These are phyloP conservation scores for Chalciporus chontae DNA, from an alignment of 768 basidiomycete genomes.

Conservation along the genomic window DNA sequence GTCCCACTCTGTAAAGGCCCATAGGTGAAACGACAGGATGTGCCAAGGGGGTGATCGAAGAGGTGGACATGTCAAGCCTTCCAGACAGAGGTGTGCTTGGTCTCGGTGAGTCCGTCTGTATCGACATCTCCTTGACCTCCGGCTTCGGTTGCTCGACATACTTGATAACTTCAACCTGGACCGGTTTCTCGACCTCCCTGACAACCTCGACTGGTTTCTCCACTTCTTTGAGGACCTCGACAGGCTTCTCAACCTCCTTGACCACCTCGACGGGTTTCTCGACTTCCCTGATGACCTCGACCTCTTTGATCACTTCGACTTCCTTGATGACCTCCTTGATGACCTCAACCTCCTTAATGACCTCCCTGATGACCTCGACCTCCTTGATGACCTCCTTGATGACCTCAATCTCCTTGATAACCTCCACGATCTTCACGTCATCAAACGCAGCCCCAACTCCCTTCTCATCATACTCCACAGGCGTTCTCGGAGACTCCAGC, in stretches of 20 bases:
- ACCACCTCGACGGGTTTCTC: conserved; percentile 25
- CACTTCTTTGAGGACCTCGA: conserved; percentile 24
- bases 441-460: conserved; percentile 33
- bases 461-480: conserved; percentile 52
- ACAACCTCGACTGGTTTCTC: conserved; percentile 35
- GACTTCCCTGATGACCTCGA: conserved; percentile 19
- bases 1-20: conserved; percentile 55
- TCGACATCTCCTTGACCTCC: conserved; percentile 68
- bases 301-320: conserved; percentile 35
- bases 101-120: conserved; percentile 66
- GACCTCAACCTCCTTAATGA: conserved; percentile 34
- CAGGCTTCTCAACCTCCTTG: conserved; percentile 19
- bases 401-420: conserved; percentile 31
- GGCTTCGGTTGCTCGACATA: conserved; percentile 47
- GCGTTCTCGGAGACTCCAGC: conserved; percentile 6
- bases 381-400: conserved; percentile 29
- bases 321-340: conserved; percentile 29
- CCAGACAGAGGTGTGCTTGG: conserved; percentile 28
- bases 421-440: conserved; percentile 29
- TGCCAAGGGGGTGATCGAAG: conserved; percentile 33
- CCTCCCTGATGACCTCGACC: conserved; percentile 21
- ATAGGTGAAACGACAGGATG: conserved; percentile 35
- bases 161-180: conserved; percentile 28
- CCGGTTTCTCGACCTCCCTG: conserved; percentile 26
- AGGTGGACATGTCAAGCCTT: conserved; percentile 24